Evolutionary conservation across 2,329 filamentous ascomycete species (phyloP).

Genomic region (Trichoderma sp.): DNA sequence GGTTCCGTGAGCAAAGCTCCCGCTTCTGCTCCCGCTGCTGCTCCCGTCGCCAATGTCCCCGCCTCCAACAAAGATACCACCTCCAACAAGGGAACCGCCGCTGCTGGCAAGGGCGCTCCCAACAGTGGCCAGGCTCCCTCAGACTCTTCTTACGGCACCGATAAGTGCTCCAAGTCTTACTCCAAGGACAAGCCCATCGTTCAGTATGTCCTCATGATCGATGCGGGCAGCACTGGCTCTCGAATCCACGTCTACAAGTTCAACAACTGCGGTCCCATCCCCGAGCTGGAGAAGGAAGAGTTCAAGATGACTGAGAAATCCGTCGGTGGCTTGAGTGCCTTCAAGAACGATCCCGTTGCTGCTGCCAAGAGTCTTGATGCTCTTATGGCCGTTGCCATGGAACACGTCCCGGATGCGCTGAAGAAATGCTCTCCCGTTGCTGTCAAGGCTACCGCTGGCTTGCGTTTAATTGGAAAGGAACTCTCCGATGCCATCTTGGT

Average conservation of each 20-base stretch:
- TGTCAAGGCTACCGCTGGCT: conserved; percentile 96
- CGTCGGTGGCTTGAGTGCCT: conserved; percentile 83
- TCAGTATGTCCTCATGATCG: conserved; percentile 98
- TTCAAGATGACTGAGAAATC: conserved; percentile 93
- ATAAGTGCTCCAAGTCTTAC: conserved; percentile 79
- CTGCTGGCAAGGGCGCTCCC: conserved; percentile 28
- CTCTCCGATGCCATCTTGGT: conserved; percentile 82
- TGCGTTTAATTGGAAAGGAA: conserved; percentile 82
- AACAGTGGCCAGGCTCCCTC: conserved; percentile 56
- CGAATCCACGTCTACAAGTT: conserved; percentile 99
- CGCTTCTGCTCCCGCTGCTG: not conserved
- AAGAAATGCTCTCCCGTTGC: conserved; percentile 92
- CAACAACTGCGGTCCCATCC: conserved; percentile 97
- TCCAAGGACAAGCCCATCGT: conserved; percentile 90
- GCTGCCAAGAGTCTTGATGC: conserved; percentile 89
- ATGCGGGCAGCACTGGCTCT: conserved; percentile 95
- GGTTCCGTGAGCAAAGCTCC: conserved; percentile 5
- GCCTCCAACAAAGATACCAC: conserved; percentile 22
- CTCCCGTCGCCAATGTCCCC: conserved; percentile 29
- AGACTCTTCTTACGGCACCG: conserved; percentile 67
- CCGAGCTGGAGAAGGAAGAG: conserved; percentile 87
- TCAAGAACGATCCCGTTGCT: conserved; percentile 80
- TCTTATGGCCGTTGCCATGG: conserved; percentile 83
- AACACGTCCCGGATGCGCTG: conserved; percentile 82
- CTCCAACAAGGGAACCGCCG: conserved; percentile 24